These are phyloP conservation scores for Acmispon strigosus DNA, from an alignment of 306 rosid genomes.

Conservation along the genomic window DNA sequence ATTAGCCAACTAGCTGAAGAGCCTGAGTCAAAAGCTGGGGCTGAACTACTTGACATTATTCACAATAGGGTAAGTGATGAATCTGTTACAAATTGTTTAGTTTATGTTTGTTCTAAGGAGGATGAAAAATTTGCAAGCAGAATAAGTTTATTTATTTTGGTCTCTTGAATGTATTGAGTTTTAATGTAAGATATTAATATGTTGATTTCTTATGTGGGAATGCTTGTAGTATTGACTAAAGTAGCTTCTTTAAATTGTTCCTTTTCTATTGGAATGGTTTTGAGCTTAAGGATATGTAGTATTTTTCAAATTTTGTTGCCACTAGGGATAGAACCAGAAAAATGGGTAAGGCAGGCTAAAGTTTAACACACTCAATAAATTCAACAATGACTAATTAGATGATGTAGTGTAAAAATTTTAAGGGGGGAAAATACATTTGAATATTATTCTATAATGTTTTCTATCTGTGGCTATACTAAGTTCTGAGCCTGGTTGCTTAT, in stretches of 20 bases:
- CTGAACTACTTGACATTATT: slow-evolving; percentile 65
- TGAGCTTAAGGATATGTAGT: background rate
- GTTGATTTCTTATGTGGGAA: background rate
- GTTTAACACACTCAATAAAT: no score
- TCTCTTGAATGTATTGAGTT: background rate
- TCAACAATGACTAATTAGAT: no score
- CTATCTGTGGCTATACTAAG: no score
- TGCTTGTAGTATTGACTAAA: background rate
- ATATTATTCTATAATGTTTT: no score
- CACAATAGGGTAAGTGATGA: slow-evolving; percentile 47
- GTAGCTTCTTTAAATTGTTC: background rate
- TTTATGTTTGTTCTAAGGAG: background rate
- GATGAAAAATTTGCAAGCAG: background rate
- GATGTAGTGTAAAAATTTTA: no score
- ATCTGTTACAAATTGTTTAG: no score
- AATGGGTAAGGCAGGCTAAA: no score
- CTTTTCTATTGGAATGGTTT: background rate
- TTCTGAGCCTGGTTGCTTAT: no score
- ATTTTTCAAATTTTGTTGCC: background rate
- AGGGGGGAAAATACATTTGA: no score
- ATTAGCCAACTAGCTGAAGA: slow-evolving; percentile 33
- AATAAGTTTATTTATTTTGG: background rate
- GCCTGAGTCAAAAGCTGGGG: slow-evolving; percentile 62
- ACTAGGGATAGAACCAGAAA: no score
- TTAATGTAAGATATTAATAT: slow-evolving; percentile 15